Conservation (phyloP, 2,329 filamentous ascomycete species). For the Phialocephala subalpina region DNA sequence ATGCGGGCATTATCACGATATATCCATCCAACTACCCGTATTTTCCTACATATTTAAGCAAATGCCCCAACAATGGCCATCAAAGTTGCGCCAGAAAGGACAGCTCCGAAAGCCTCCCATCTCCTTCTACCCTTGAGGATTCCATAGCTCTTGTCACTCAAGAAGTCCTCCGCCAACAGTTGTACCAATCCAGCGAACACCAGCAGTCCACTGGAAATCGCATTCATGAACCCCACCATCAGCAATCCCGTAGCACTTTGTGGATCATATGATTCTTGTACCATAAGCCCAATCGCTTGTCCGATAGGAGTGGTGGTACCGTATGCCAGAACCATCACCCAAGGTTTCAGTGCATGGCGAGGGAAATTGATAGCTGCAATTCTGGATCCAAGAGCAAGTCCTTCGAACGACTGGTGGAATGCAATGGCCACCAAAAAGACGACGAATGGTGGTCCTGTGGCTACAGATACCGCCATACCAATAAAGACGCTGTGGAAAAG, state of each 20-base stretch:
- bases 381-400: slow-evolving; percentile 83
- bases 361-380: slow-evolving; percentile 87
- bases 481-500: slow-evolving; percentile 53
- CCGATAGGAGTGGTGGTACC: slow-evolving; percentile 82
- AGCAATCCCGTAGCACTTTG: slow-evolving; percentile 77
- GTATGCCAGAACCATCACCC: slow-evolving; percentile 82
- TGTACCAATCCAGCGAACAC: slow-evolving; percentile 87
- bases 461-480: slow-evolving; percentile 85
- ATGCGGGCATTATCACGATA: background rate
- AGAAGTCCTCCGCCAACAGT: slow-evolving; percentile 87
- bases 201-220: slow-evolving; percentile 80
- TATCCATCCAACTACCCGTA: background rate
- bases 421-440: slow-evolving; percentile 83
- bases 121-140: slow-evolving; percentile 63
- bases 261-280: slow-evolving; percentile 84
- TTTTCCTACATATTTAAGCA: slow-evolving; percentile 50
- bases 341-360: slow-evolving; percentile 74
- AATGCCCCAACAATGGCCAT: slow-evolving; percentile 75
- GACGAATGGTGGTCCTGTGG: slow-evolving; percentile 79
- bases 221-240: slow-evolving; percentile 89
- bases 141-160: slow-evolving; percentile 71
- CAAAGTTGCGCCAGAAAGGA: slow-evolving; percentile 64
- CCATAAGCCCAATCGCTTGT: slow-evolving; percentile 80
- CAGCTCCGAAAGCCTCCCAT: slow-evolving; percentile 67
- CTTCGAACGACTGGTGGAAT: slow-evolving; percentile 90